Percentiles rank a stretch among this genome's conserved stretches.
phyloP scores from a whole-genome alignment of 2,329 filamentous ascomycete species.

The Exophiala xenobiotica region DNA sequence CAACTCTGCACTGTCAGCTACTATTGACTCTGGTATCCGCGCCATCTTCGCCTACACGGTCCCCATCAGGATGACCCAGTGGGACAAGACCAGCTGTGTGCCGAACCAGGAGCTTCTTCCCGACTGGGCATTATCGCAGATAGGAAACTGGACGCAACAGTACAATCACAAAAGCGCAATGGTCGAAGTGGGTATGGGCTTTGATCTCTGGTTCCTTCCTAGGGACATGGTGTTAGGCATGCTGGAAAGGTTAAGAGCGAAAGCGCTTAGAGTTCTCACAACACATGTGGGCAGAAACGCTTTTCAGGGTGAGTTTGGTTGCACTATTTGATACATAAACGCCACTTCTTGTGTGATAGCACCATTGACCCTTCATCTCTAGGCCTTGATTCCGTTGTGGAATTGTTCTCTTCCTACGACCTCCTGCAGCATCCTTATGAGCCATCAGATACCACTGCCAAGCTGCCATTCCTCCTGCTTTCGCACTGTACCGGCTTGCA shows the following conservation, averaged over 20 bases:
- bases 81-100: conserved; percentile 27
- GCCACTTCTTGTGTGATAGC: not conserved
- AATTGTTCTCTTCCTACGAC: conserved; percentile 33
- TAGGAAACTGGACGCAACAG: conserved; percentile 24
- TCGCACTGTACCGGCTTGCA: conserved; percentile 39
- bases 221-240: conserved; percentile 30
- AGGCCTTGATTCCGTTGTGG: conserved; percentile 17
- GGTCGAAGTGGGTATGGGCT: conserved; percentile 34
- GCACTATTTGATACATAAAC: not conserved
- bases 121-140: conserved; percentile 31
- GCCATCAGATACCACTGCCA: not conserved
- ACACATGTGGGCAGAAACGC: conserved; percentile 31
- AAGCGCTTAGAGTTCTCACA: conserved; percentile 32
- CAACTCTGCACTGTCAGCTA: conserved; percentile 31
- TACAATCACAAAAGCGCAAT: conserved; percentile 22
- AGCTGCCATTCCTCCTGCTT: conserved; percentile 43
- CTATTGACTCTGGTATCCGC: conserved; percentile 34
- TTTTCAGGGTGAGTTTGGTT: conserved; percentile 23
- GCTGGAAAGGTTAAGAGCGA: conserved; percentile 21
- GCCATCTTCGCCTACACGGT: conserved; percentile 34
- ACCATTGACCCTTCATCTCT: not conserved
- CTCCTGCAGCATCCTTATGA: conserved; percentile 34
- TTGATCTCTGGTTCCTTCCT: conserved; percentile 33
- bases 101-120: conserved; percentile 26
- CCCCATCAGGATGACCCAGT: conserved; percentile 27